Base-by-base conservation (phyloP, 139 green algal genomes). In the Chlamydomonas sp. region DNA sequence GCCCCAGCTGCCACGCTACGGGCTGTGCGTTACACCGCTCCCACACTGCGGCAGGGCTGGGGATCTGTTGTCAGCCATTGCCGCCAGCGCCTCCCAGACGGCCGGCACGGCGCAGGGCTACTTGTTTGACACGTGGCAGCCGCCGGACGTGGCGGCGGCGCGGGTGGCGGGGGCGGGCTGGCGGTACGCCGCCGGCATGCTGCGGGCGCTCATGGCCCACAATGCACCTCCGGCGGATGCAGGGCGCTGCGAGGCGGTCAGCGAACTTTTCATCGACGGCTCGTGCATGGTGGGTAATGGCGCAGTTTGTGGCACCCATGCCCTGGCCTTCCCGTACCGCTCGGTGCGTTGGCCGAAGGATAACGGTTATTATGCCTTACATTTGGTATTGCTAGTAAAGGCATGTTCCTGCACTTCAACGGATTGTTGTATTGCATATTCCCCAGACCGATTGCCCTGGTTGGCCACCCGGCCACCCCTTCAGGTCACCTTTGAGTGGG, bases 401-500 rank as follows among this genome's bases (percentile, higher is more conserved):
- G 31, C 16, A 59, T 77, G 6, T 59, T n/a, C 0, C 15, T 77
- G 20, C n/a, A 77, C n/a, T 77, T 20, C n/a, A n/a, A 77, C 71
- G 31, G 31, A 49, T 49, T 49, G 31, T 49, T 49, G 31, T 49
- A 0, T 49, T 49, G 31, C 31, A 49, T 49, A 49, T 49, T 49
- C 31, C 31, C 31, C 31, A 49, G 31, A 49, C 31, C 31, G 31
- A 49, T 16, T 59, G 20, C n/a, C 71, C 10, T 75, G 69, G 69
- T 75, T 71, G 66, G 5, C 66, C 4, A 10, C 64, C 15, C 12
- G 12, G 5, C 1, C 64, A 71, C 12, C 66, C 14, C 18, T 73
- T 20, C 67, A 5, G 14, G 18, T 86, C 2, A 86, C 82, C 3
- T 8, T 86, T 12, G 82, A 86, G 2, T 86, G 71, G 71, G 82